phyloP scores from a whole-genome alignment of 2,329 filamentous ascomycete genomes.

The Paraphoma chrysanthemicola region DNA sequence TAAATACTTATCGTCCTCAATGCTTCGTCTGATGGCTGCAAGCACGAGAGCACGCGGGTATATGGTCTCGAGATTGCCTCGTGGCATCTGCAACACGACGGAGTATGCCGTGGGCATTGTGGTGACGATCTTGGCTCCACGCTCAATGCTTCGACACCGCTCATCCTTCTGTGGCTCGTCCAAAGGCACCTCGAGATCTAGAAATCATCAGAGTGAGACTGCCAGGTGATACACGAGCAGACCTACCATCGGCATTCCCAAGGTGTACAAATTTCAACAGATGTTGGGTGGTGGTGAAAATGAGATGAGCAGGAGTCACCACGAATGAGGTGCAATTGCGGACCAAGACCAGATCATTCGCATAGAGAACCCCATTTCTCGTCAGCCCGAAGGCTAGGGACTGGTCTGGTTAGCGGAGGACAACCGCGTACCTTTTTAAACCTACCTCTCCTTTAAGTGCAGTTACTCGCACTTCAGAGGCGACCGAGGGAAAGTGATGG shows the following conservation, averaged over 20 bases:
- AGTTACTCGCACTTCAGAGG: constrained; percentile 31
- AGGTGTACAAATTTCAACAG: constrained; percentile 94
- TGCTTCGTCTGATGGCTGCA: constrained; percentile 82
- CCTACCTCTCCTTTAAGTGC: constrained; percentile 35
- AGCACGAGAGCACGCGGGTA: constrained; percentile 92
- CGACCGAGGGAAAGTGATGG: constrained; percentile 35
- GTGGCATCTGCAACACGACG: constrained; percentile 90
- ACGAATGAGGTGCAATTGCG: constrained; percentile 94
- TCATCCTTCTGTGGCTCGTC: constrained; percentile 94
- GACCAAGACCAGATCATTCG: constrained; percentile 74
- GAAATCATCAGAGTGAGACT: constrained; percentile 4
- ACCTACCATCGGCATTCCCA: constrained; percentile 66
- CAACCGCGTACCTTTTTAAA: background rate
- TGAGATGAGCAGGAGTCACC: constrained; percentile 79
- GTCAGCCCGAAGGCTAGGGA: constrained; percentile 70
- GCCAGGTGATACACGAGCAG: background rate
- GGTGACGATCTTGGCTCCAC: constrained; percentile 84
- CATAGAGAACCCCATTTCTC: constrained; percentile 78
- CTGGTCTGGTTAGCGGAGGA: constrained; percentile 41
- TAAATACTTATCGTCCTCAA: constrained; percentile 81
- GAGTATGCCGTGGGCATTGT: constrained; percentile 88
- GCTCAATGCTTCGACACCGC: constrained; percentile 87
- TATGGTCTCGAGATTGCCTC: constrained; percentile 94
- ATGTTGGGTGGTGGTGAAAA: constrained; percentile 92
- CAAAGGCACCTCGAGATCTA: constrained; percentile 79